Base-by-base conservation (phyloP, 345 rosid genomes). In the Ricinus communis region DNA sequence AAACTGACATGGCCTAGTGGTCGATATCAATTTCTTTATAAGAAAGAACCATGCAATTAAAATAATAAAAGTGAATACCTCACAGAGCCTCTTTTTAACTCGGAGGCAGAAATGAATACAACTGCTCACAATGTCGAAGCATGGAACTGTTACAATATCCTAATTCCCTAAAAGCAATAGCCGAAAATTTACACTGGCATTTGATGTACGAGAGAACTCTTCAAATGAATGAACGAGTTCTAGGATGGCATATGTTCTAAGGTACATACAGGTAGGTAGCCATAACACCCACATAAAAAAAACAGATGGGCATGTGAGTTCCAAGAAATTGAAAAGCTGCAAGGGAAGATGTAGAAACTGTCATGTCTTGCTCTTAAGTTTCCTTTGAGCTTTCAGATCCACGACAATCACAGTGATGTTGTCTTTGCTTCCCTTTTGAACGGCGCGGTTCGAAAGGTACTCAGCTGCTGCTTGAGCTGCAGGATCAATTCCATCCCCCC, bases 391-490 rank as follows among this genome's bases (percentile, higher is more conserved):
- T 87, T 89, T 92, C 82, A 92, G 86, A 80, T 95, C 98, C 65
- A 95, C 86, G 63, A 92, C 97, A 0, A 92, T 71, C 25, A 95
- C 85, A 9, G 90, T 86, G 69, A 90, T 84, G 80, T 92, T 95
- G 66, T 95, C 99, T 80, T 89, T 90, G 85, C 93, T 92, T 69
- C 97, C 99, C 68, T 89, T 95, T 25, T 87, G 96, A 51, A 90
- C 83, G 50, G 99, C 99, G 19, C 92, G 86, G 69, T 74, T 83
- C 0, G 94, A 87, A 22, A 95, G 90, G 79, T 62, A 92, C 74
- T 95, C 97, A 0, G 97, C 97, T 2, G 99, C 99, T 1, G 93
- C 90, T 81, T 90, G 97, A 66, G 98, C 87, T 58, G 99, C 98
- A 0, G 86, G 96, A 69, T 95, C 96, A 0, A 72, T 40, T 24